These are phyloP conservation scores for Colletotrichum sp. DNA, from an alignment of 2,329 filamentous ascomycete genomes.

Conservation along the genomic window DNA sequence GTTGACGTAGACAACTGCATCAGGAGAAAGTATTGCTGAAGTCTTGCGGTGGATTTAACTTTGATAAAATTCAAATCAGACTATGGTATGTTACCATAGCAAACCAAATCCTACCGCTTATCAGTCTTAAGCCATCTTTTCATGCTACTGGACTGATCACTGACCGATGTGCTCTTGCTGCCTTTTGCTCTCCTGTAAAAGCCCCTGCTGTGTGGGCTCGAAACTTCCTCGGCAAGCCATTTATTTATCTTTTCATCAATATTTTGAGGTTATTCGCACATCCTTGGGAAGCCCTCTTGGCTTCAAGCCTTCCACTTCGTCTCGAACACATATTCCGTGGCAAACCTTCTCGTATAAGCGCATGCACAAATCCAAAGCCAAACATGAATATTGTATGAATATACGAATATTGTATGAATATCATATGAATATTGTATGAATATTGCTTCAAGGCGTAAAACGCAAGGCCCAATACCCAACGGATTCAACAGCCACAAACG, in stretches of 20 bases:
- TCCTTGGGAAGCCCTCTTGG: background rate
- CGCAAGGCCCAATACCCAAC: background rate
- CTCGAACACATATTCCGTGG: background rate
- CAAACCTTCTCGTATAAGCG: background rate
- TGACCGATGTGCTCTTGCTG: too few relatives aligned
- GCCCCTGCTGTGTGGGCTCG: too few relatives aligned
- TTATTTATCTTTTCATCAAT: background rate
- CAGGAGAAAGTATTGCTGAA: background rate
- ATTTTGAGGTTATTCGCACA: background rate
- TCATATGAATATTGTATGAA: background rate
- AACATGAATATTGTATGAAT: background rate
- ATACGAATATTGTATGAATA: too few relatives aligned
- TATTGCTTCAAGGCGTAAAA: background rate
- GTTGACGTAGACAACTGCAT: background rate
- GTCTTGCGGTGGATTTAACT: background rate
- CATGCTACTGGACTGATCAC: too few relatives aligned
- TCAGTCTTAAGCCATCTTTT: background rate
- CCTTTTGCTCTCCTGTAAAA: too few relatives aligned
- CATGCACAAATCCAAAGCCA: background rate
- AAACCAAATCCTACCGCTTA: background rate
- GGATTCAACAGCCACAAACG: background rate
- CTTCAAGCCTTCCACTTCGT: background rate
- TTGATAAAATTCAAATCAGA: background rate
- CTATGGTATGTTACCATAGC: rapidly evolving
- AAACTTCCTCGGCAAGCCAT: background rate